Evolutionary conservation across 1,284 basidiomycete genomes (phyloP), one percentile per base, ranked within the genome.

Genomic region (Irpex rosettiformis): DNA sequence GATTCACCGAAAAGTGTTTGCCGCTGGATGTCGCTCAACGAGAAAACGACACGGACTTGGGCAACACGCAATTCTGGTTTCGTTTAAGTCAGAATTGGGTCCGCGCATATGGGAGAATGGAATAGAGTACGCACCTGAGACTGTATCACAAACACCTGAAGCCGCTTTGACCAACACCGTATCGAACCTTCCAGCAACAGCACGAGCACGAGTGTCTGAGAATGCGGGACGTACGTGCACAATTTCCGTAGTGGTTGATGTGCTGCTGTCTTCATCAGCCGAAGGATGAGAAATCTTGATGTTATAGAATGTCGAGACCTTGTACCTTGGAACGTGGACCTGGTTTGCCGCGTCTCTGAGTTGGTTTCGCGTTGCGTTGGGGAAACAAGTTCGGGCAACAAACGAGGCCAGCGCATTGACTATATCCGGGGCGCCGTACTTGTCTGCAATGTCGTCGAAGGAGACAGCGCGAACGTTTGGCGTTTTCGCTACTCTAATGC

Each of bases 351-450:
- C 2, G 7, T 48, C 21, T 6, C 30, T 47, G 2, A 57, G 13
- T 21, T 18, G 42, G 4, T 21, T 6, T 4, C 42, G 10, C 7
- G 42, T 8, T 21, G 18, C 10, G 6, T 18, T n/a, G 4, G 42
- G 42, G n/a, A 8, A 16, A 21, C 54, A 55, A 24, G 29, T 21
- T 21, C n/a, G 10, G 8, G 55, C 40, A 22, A 60, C 47, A 37
- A 57, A 66, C 10, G 51, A 27, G 0, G 57, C 22, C 2, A 66
- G 45, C n/a, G 52, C 52, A 11, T 64, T 61, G 7, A 48, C 45
- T 54, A 75, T 69, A 25, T 62, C 60, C 0, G 48, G 37, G 2
- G 70, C 70, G 4, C 68, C 65, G 55, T 74, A 73, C 3, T 64
- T 54, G 1, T 27, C 40, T 6, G 54, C 58, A 8, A 72, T 61